A percentile compares a stretch with the other conserved stretches of the same genome.
These are phyloP conservation scores for Cadophora malorum DNA, from an alignment of 2,329 filamentous ascomycete species.

Conservation along the genomic window DNA sequence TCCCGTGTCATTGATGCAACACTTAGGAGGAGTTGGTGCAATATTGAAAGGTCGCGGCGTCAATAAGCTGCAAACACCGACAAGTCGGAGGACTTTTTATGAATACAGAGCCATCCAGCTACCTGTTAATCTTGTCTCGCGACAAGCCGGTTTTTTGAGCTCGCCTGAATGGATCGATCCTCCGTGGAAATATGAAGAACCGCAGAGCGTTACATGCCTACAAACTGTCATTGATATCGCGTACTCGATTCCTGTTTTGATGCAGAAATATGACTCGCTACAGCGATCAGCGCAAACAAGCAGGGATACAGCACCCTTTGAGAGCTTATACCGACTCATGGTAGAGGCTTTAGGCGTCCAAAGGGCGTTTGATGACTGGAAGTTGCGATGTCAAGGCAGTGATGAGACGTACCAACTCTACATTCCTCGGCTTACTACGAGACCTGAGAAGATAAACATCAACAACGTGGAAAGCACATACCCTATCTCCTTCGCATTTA, in stretches of 20 bases:
- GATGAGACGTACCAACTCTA: constrained; percentile 10
- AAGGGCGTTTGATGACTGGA: constrained; percentile 19
- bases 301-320: background rate
- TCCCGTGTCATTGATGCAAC: constrained; percentile 14
- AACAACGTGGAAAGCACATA: constrained; percentile 1
- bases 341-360: constrained; percentile 2
- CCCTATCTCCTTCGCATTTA: constrained; percentile 21
- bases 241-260: constrained; percentile 22
- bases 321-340: background rate
- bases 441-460: background rate
- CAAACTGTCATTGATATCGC: constrained; percentile 22
- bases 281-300: background rate
- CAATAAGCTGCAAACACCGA: constrained; percentile 20
- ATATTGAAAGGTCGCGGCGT: constrained; percentile 25
- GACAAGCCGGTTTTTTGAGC: constrained; percentile 22
- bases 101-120: constrained; percentile 27
- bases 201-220: constrained; percentile 17
- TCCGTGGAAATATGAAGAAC: constrained; percentile 26
- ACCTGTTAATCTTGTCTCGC: constrained; percentile 18
- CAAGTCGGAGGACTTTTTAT: constrained; percentile 27
- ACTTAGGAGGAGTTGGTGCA: constrained; percentile 25
- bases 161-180: constrained; percentile 26
- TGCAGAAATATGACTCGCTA: constrained; percentile 25
- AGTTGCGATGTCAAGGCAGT: background rate
- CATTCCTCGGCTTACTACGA: constrained; percentile 10